A percentile compares a stretch with the other conserved stretches of the same genome.
Evolutionary conservation across 2,329 filamentous ascomycete species (phyloP).

Genomic region (Verticillium tricorpus): DNA sequence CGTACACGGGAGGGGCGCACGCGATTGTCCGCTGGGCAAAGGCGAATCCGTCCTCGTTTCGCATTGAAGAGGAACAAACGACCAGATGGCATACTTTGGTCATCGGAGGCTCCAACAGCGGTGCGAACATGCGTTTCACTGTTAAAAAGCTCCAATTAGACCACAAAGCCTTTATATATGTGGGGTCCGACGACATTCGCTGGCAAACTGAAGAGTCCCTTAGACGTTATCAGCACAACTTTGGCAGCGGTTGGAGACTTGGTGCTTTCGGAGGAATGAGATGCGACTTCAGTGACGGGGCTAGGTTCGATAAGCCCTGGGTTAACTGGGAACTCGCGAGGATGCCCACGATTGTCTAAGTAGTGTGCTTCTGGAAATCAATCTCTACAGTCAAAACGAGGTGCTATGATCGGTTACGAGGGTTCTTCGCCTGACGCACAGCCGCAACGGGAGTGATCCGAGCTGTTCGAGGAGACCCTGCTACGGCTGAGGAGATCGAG

Average conservation of each 20-base stretch:
- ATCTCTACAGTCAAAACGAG: too few relatives aligned
- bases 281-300: not conserved
- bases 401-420: too few relatives aligned
- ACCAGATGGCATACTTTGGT: not conserved
- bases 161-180: not conserved
- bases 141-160: not conserved
- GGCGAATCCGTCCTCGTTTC: too few relatives aligned
- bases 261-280: not conserved
- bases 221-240: not conserved
- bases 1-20: not conserved
- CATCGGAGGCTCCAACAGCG: not conserved
- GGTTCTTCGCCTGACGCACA: too few relatives aligned
- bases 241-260: not conserved
- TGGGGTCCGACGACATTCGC: not conserved
- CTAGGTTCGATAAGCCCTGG: too few relatives aligned
- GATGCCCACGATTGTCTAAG: too few relatives aligned
- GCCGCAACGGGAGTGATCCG: too few relatives aligned
- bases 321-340: too few relatives aligned
- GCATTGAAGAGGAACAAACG: too few relatives aligned
- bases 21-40: not conserved
- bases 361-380: too few relatives aligned
- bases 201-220: not conserved
- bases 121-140: not conserved
- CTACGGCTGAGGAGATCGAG: too few relatives aligned
- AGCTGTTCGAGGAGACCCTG: too few relatives aligned